phyloP scores from a whole-genome alignment of 2,329 filamentous ascomycete genomes.

The Hymenotorrendiella dingleyae region DNA sequence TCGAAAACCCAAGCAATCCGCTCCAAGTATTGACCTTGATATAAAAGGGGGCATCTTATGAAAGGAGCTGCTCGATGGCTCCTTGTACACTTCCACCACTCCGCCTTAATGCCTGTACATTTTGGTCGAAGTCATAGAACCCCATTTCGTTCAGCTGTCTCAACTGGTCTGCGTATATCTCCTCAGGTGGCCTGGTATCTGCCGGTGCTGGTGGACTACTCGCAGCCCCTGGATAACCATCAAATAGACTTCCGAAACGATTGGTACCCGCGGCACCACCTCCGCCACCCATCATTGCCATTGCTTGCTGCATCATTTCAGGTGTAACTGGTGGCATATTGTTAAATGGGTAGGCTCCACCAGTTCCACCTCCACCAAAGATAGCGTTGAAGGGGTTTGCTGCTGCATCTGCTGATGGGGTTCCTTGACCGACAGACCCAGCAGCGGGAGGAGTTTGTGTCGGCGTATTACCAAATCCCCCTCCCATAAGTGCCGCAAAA shows the following conservation, averaged over 20 bases:
- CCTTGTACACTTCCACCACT: conserved; percentile 93
- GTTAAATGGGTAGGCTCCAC: conserved; percentile 36
- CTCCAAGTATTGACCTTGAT: too few relatives aligned
- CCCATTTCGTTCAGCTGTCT: conserved; percentile 97
- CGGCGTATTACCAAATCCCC: conserved; percentile 23
- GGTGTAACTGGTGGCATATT: conserved; percentile 45
- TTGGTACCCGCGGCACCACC: too few relatives aligned
- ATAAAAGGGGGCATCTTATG: too few relatives aligned
- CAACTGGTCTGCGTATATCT: conserved; percentile 84
- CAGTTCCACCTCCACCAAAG: conserved; percentile 43
- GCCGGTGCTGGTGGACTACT: conserved; percentile 48
- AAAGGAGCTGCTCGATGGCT: conserved; percentile 69
- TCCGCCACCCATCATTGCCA: conserved; percentile 35
- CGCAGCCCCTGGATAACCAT: conserved; percentile 4
- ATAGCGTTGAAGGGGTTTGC: conserved; percentile 65
- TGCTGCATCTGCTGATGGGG: conserved; percentile 33
- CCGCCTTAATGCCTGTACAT: conserved; percentile 79
- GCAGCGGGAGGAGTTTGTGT: conserved; percentile 27
- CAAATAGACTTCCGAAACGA: conserved; percentile 34
- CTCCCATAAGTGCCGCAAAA: conserved; percentile 54
- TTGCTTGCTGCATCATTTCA: conserved; percentile 49
- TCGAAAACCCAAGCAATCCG: too few relatives aligned
- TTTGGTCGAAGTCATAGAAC: conserved; percentile 93
- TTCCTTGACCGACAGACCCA: conserved; percentile 28
- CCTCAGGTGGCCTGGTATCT: conserved; percentile 87